Base-by-base conservation (phyloP, 2,329 filamentous ascomycete genomes). In the Setomelanomma holmii region DNA sequence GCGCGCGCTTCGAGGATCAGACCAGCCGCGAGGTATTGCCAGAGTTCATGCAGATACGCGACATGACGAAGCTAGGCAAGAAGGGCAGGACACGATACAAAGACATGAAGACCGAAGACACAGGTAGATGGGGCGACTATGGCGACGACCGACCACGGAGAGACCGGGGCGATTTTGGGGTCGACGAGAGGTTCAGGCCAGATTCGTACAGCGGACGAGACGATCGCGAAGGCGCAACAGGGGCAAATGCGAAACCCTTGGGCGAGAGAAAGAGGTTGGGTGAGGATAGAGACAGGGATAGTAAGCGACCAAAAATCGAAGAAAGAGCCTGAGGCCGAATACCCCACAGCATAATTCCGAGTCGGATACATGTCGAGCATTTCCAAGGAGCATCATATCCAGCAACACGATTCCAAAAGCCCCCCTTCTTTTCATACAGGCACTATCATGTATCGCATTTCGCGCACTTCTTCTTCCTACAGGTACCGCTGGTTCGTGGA, bases 21-120 rank as follows among this genome's bases (percentile, higher is more conserved):
- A 82, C 83, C 41, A 91, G 96, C 67, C 87, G 91, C 40, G 90
- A 95, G 65, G 80, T 91, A 1, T 77, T 99, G 64, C 95, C 95
- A 3, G 88, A 96, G 78, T 96, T 93, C 61, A 86, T 99, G 80
- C 92, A 96, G 78, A 86, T 96, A 66, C 82, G 95, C 50, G 95
- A 98, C 75, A 91, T 95, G 89, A 93, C 93, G 12, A 93, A 93
- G 78, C 76, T 99, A 21, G 95, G 95, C 19, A 91, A 89, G 78
- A 96, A 96, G 79, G 93, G 95, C 17, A 86, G 90, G 22, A 93
- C 91, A 5, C 90, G 89, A 74, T 98, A 98, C 76, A 89, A 84
- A 65, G 95, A 99, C 75, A 82, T 99, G 68, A 88, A 87, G 72
- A 85, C 81, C 12, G 93, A 99, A 76, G 95, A 99, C 75, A 99